Conservation (phyloP, 2,329 filamentous ascomycete species). For the Xylaria sp. region DNA sequence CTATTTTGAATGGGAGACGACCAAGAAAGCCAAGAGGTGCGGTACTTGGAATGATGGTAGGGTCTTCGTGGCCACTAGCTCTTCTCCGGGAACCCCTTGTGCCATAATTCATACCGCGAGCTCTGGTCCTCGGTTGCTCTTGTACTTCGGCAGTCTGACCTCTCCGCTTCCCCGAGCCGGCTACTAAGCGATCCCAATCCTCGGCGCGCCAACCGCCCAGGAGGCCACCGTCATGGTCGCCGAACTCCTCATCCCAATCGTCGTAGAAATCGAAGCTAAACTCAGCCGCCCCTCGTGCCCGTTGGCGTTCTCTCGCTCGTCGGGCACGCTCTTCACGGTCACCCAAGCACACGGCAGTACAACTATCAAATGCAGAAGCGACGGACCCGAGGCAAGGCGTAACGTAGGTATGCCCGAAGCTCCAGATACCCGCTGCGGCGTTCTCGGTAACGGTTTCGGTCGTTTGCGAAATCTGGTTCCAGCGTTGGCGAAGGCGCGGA, state of each 20-base stretch:
- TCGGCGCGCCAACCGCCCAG: constrained; percentile 78
- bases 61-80: constrained; percentile 66
- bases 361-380: constrained; percentile 70
- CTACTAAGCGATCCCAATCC: constrained; percentile 83
- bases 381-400: constrained; percentile 77
- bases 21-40: constrained; percentile 85
- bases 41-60: constrained; percentile 88
- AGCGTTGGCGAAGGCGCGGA: constrained; percentile 87
- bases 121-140: constrained; percentile 50
- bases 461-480: constrained; percentile 91
- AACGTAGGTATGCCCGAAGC: constrained; percentile 85
- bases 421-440: constrained; percentile 89
- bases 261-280: constrained; percentile 97
- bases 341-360: constrained; percentile 72
- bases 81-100: constrained; percentile 63
- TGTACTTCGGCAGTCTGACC: constrained; percentile 32
- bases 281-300: constrained; percentile 69
- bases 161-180: constrained; percentile 61
- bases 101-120: constrained; percentile 89
- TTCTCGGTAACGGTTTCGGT: constrained; percentile 89
- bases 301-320: constrained; percentile 67
- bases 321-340: constrained; percentile 76
- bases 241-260: constrained; percentile 79
- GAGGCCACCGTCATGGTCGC: constrained; percentile 55
- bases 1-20: constrained; percentile 82